Base-by-base conservation (phyloP, 345 rosid genomes). In the Camelina hispida region DNA sequence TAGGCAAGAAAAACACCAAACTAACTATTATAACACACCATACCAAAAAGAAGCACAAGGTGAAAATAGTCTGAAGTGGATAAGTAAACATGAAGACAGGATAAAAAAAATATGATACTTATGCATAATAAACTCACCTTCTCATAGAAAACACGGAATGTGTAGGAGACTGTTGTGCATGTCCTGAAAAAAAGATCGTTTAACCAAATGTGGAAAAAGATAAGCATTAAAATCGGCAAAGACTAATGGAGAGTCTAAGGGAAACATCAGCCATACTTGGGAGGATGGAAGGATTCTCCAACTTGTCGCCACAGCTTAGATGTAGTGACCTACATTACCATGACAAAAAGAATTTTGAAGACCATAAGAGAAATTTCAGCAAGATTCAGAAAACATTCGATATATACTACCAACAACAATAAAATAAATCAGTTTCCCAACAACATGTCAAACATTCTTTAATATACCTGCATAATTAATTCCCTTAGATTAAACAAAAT, bases 271-370 rank as follows among this genome's bases (percentile, higher is more conserved):
- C 75, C 90, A 80, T 86, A 93, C 98, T 92, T 92, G 18, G 96
- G 97, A 44, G 97, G 97, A 68, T 90, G 81, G 82, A 92, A 92
- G 58, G 96, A 87, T 80, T 92, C 96, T 78, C 98, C 98, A 37
- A 93, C 90, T 81, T 87, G 91, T 79, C 95, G 86, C 98, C 98
- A 91, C 61, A 84, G 82, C 78, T 89, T 91, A 25, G 84, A 73
- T 59, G 86, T 68, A 43, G 98, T 93, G 79, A 91, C 98, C 98
- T 93, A 74, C 72, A 84, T 18, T 78, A 47, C 73, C 44, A 62
- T 75, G 77, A 25, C 52, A 38, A 78, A 50, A 48, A 57, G 69
- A 63, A 63, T 35, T 34, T 58, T 57, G 20, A 58, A 78, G 34
- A 67, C 59, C 59, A 67, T 3, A 17, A 47, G 18, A 72, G 14